These are phyloP conservation scores for Hortiboletus campestris DNA, from an alignment of 768 basidiomycete species.

Conservation along the genomic window DNA sequence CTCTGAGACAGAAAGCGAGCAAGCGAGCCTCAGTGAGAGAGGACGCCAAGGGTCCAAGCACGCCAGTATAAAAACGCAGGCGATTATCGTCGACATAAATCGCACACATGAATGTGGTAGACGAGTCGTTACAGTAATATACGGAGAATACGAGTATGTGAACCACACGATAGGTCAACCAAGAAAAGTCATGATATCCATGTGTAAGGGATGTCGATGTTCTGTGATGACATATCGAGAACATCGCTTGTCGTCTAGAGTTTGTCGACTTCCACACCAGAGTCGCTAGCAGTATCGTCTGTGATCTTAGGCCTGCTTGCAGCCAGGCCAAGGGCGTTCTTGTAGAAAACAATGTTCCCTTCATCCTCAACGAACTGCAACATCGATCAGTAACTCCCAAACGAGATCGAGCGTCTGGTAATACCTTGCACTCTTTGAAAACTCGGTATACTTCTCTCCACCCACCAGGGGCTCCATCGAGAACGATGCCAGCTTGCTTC, in stretches of 20 bases:
- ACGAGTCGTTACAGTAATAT: too few relatives aligned
- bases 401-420: not conserved
- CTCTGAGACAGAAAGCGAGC: too few relatives aligned
- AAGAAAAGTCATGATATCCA: slow-evolving; percentile 11
- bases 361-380: slow-evolving; percentile 88
- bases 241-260: slow-evolving; percentile 21
- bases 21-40: too few relatives aligned
- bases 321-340: slow-evolving; percentile 81
- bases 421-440: slow-evolving; percentile 72
- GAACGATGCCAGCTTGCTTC: slow-evolving; percentile 53
- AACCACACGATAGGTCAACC: not conserved
- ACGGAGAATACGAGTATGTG: not conserved
- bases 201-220: not conserved
- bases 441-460: slow-evolving; percentile 82
- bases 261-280: slow-evolving; percentile 58
- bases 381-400: not conserved
- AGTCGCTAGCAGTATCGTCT: slow-evolving; percentile 61
- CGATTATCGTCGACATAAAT: too few relatives aligned
- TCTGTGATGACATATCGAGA: slow-evolving; percentile 1
- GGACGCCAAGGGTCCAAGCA: too few relatives aligned
- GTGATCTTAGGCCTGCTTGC: slow-evolving; percentile 61
- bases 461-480: slow-evolving; percentile 73
- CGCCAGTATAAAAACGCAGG: too few relatives aligned
- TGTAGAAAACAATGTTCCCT: slow-evolving; percentile 88
- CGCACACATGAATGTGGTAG: too few relatives aligned